Evolutionary conservation across 75 land plant genomes (phyloP).

Genomic region (Cupressus sempervirens): DNA sequence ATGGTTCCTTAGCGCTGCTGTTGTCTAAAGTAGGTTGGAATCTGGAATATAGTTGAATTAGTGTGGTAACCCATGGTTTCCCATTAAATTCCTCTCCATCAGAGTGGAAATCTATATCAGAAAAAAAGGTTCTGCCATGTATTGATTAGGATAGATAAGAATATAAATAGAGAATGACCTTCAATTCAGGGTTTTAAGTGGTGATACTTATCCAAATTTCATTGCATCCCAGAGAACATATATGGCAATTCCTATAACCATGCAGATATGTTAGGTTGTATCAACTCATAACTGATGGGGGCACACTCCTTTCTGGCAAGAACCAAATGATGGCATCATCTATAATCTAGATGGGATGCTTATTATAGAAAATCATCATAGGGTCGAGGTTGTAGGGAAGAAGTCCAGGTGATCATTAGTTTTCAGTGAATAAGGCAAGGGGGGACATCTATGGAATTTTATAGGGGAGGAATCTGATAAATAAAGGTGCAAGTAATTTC

Average conservation of each 20-base stretch:
- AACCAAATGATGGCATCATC: not conserved
- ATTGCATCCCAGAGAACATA: not conserved
- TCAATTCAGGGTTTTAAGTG: not conserved
- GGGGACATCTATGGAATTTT: not conserved
- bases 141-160: not conserved
- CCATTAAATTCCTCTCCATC: not conserved
- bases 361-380: no score
- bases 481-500: not conserved
- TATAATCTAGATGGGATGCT: not conserved
- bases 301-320: not conserved
- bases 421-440: not conserved
- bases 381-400: not conserved
- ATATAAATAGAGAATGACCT: not conserved
- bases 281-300: not conserved
- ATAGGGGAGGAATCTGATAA: not conserved
- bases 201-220: not conserved
- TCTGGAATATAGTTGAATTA: no score
- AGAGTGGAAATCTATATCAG: not conserved
- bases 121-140: not conserved
- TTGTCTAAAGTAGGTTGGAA: no score
- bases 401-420: not conserved
- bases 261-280: not conserved
- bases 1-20: not conserved
- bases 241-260: not conserved
- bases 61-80: not conserved